Evolutionary conservation across 352 stramenopile genomes (phyloP), one percentile per base, ranked within the genome.

Genomic region (Peronospora belbahrii): DNA sequence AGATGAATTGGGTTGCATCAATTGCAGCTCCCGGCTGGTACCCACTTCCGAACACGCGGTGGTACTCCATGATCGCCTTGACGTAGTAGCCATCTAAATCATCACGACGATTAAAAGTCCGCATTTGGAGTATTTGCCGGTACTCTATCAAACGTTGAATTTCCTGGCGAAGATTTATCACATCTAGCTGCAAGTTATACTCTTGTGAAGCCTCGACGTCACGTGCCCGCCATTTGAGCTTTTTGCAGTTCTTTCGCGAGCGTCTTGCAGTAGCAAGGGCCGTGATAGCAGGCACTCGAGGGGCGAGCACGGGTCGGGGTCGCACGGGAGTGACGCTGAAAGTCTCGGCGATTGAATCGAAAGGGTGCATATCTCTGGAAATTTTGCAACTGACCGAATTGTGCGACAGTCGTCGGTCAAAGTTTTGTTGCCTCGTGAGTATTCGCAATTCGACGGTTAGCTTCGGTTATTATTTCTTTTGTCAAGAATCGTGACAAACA

Each of bases 101-200:
- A 35, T 81, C 64, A 7, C 52, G 59, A 14, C 62, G 60, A 37
- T 77, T 77, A 19, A 84, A 50, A 17, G 25, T 39, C 2, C 62
- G 54, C 4, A 54, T 36, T 6, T 56, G 39, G 4, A 81, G 52
- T 23, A 81, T 13, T 1, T 56, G 40, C 3, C 56, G 47, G 46
- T 65, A 65, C 34, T 71, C 55, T 0, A 15, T 11, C n/a, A 81
- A 45, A 3, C 54, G 43, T 24, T 70, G 56, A 42, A 81, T 66
- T 36, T 81, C 58, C 28, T 76, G 69, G 8, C 59, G 65, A 17
- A 80, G 36, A 40, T 48, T 54, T 18, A 70, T 59, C 11, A 83
- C 46, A 37, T 83, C 71, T 14, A 83, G 56, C 49, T 79, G 60
- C 18, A 81, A 41, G 35, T 81, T 83, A 54, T 83, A 83, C 3